Percentiles rank a stretch among this genome's conserved stretches.
Evolutionary conservation across 257 asterid species (phyloP).

Genomic region (Plantago ovata): DNA sequence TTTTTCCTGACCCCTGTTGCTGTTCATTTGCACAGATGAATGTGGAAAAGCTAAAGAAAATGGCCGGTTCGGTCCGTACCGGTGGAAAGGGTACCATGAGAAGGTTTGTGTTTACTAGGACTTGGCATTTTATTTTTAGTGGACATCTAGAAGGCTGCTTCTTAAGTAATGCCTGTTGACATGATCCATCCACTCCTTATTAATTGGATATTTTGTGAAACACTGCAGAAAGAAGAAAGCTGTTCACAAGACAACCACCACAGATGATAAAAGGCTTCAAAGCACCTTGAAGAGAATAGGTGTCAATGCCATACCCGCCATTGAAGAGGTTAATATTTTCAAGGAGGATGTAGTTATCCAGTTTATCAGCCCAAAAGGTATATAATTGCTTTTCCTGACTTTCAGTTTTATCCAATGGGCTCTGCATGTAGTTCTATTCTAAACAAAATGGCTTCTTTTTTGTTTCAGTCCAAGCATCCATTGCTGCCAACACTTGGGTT

Average conservation of each 20-base stretch:
- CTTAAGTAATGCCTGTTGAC: no score
- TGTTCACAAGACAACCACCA: slow-evolving; percentile 67
- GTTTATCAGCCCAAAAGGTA: slow-evolving; percentile 62
- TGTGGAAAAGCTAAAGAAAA: slow-evolving; percentile 71
- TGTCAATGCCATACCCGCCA: slow-evolving; percentile 67
- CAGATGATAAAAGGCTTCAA: slow-evolving; percentile 75
- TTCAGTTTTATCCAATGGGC: background rate
- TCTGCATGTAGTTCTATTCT: background rate
- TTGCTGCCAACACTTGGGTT: slow-evolving; percentile 84
- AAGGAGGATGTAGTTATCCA: slow-evolving; percentile 79
- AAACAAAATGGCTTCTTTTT: background rate
- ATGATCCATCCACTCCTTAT: no score
- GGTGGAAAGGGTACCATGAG: slow-evolving; percentile 80
- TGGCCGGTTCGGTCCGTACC: slow-evolving; percentile 77
- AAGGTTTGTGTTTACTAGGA: slow-evolving; percentile 34
- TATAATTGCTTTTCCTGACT: background rate
- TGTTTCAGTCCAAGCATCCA: slow-evolving; percentile 68
- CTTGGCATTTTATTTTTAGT: background rate
- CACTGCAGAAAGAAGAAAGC: slow-evolving; percentile 85
- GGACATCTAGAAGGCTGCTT: no score
- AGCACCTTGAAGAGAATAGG: slow-evolving; percentile 84
- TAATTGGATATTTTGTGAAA: background rate
- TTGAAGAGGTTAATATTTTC: slow-evolving; percentile 76
- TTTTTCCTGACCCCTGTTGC: background rate
- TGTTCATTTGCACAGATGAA: slow-evolving; percentile 51